Base-by-base conservation (phyloP, 106 monocot species). In the Cymbidium sinense region DNA sequence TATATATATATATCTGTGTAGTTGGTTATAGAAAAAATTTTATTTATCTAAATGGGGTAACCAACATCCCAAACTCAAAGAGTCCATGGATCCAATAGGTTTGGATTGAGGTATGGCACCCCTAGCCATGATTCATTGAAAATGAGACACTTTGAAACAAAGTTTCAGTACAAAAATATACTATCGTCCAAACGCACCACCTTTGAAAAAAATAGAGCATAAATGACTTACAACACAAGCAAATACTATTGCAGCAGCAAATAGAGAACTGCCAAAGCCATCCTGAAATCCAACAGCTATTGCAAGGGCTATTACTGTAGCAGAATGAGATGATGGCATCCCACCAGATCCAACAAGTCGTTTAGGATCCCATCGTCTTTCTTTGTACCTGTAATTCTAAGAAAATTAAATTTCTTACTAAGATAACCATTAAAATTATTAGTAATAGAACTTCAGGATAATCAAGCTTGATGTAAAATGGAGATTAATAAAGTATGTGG, bases 251-350 rank as follows among this genome's bases (percentile, higher is more conserved):
- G 96, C 77, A 74, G 55, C 80, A 30, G 96, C 94, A 88, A 98
- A 98, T 0, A 76, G 39, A 2, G 94, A 88, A 82, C 91, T 87
- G 7, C 82, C 82, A 77, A 92, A 90, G 28, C 96, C 96, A 80
- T 98, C 94, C 84, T 90, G 82, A 30, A 98, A 81, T 67, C 96
- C 96, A 77, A 90, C 61, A 79, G 91, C 83, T 25, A 86, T 36
- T 77, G 94, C 91, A 85, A 96, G 94, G 76, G 89, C 88, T 62
- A 91, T 87, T 62, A 94, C 96, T 34, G 91, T 92, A 23, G 96
- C 86, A 50, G 91, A 94, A 83, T 96, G 96, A 15, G 96, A 93
- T 39, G 96, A 96, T 31, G 96, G 96, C 96, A 96, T 96, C 9
- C 96, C 96, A 64, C 96, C 96, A 78, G 96, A 90, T 77, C 83